phyloP scores from a whole-genome alignment of 73 alveolate genomes.

The Tetrahymena elliotti region DNA sequence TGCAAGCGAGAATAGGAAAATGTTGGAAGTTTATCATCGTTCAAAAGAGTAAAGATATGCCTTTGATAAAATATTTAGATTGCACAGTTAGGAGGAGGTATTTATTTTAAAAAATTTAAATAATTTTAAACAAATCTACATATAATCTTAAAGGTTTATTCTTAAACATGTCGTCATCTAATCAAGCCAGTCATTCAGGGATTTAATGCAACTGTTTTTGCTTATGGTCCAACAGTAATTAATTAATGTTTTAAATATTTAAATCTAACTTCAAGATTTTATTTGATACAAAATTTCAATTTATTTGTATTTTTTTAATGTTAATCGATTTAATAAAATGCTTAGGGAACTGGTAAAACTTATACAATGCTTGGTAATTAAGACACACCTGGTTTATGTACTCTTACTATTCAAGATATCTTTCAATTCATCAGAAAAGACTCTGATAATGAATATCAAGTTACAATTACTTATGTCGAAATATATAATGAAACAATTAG shows the following conservation, averaged over 20 bases:
- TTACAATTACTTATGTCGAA: conserved; percentile 25
- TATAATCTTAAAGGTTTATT: conserved; percentile 35
- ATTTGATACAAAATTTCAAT: neutral
- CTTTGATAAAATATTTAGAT: conserved; percentile 64
- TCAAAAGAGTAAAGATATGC: conserved; percentile 65
- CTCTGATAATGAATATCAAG: conserved; percentile 33
- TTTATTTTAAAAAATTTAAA: neutral
- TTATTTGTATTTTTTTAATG: no score
- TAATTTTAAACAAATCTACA: neutral
- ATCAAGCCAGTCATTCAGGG: conserved; percentile 81
- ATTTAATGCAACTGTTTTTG: conserved; percentile 89
- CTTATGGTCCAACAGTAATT: conserved; percentile 85
- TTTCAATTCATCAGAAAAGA: conserved; percentile 57
- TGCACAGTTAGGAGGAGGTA: conserved; percentile 51
- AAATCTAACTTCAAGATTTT: no score
- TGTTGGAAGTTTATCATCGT: conserved; percentile 69
- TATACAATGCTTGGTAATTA: conserved; percentile 90
- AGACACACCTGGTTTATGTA: conserved; percentile 84
- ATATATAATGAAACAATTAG: conserved; percentile 91
- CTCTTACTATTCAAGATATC: conserved; percentile 75
- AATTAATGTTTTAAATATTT: neutral
- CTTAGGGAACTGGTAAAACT: conserved; percentile 90
- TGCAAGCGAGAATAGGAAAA: conserved; percentile 56
- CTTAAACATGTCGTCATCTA: conserved; percentile 67
- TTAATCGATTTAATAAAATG: no score